phyloP scores from a whole-genome alignment of 768 basidiomycete species.

The Artomyces pyxidatus region DNA sequence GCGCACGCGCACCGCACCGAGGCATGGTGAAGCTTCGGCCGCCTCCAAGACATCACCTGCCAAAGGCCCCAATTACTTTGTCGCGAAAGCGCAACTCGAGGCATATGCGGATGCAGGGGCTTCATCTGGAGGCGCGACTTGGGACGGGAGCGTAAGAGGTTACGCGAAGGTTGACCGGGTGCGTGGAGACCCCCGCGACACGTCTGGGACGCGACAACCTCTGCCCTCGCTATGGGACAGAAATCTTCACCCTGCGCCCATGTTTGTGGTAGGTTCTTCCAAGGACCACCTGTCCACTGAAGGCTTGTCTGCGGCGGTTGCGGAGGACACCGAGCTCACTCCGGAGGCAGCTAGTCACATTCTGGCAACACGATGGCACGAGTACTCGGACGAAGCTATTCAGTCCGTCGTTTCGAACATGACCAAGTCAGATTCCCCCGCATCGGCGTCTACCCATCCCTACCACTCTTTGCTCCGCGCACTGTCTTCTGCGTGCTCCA shows the following conservation, averaged over 20 bases:
- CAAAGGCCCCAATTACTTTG: constrained; percentile 47
- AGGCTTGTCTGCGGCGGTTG: neutral
- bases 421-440: constrained; percentile 35
- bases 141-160: constrained; percentile 53
- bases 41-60: constrained; percentile 11
- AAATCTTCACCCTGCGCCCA: constrained; percentile 15
- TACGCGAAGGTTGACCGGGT: constrained; percentile 35
- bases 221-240: constrained; percentile 35
- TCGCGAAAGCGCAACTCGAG: constrained; percentile 56
- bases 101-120: constrained; percentile 26
- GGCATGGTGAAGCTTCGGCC: constrained; percentile 22
- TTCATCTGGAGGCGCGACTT: constrained; percentile 23
- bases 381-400: constrained; percentile 68
- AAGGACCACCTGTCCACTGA: constrained; percentile 4
- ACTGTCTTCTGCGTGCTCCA: constrained; percentile 59
- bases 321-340: constrained; percentile 3
- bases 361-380: constrained; percentile 68
- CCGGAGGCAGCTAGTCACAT: constrained; percentile 35
- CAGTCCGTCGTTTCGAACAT: constrained; percentile 52
- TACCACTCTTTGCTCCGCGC: constrained; percentile 63
- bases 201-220: constrained; percentile 25
- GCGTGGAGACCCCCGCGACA: constrained; percentile 20
- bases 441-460: constrained; percentile 40
- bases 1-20: constrained; percentile 33
- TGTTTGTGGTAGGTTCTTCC: constrained; percentile 15